Conservation (phyloP, 345 rosid species). For the Brassica rapa region DNA sequence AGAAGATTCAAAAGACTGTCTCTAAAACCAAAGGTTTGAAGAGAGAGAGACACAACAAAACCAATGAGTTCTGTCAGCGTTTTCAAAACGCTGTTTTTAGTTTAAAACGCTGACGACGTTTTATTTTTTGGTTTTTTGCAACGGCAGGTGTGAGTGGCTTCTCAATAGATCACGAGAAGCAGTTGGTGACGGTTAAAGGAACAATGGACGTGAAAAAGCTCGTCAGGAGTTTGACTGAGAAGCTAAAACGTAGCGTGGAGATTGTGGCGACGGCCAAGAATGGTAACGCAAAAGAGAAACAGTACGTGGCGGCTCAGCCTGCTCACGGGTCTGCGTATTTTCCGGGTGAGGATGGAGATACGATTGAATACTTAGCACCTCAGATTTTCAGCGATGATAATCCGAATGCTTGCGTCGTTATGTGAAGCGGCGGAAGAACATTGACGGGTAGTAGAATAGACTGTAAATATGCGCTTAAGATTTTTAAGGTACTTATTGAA, state of each 20-base stretch:
- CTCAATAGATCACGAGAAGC: conserved; percentile 55
- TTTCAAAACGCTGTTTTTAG: neutral
- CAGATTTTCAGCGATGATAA: conserved; percentile 70
- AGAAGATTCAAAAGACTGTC: conserved; percentile 53
- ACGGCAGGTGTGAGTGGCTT: conserved; percentile 59
- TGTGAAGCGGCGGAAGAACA: conserved; percentile 40
- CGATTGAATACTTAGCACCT: conserved; percentile 38
- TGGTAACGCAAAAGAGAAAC: conserved; percentile 27
- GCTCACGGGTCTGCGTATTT: conserved; percentile 41
- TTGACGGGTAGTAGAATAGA: neutral
- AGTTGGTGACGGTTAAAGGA: conserved; percentile 71
- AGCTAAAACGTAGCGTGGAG: conserved; percentile 65
- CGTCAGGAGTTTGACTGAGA: conserved; percentile 45
- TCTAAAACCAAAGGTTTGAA: conserved; percentile 46
- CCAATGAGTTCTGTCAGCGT: neutral
- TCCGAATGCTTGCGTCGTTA: conserved; percentile 55
- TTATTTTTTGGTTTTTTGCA: neutral
- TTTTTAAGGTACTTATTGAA: no score
- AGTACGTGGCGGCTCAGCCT: conserved; percentile 42
- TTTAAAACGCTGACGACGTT: neutral
- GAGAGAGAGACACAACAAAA: neutral
- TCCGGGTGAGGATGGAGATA: conserved; percentile 36
- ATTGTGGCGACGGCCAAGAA: conserved; percentile 70
- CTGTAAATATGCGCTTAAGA: conserved; percentile 8
- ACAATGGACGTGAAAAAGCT: conserved; percentile 67